Percentiles rank a stretch among this genome's conserved stretches.
These are phyloP conservation scores for Metschnikowia vanudenii DNA, from an alignment of 805 yeast genomes.

Conservation along the genomic window DNA sequence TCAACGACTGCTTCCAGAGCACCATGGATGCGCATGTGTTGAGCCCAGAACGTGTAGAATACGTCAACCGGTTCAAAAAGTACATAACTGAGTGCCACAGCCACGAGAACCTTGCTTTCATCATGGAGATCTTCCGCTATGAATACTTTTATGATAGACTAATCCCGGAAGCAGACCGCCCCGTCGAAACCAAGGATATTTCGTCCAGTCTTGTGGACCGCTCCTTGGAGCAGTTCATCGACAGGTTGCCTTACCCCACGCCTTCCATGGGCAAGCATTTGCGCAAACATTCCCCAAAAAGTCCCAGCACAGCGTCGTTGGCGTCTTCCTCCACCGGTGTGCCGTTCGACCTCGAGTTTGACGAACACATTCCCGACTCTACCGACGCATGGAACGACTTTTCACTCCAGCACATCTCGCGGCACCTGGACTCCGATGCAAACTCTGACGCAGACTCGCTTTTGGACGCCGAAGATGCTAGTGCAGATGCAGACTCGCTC, in stretches of 20 bases:
- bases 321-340: conserved; percentile 6
- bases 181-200: conserved; percentile 5
- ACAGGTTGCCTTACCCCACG: conserved; percentile 16
- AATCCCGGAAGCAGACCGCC: conserved; percentile 12
- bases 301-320: conserved; percentile 9
- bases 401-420: conserved; percentile 10
- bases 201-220: conserved; percentile 14
- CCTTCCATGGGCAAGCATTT: conserved; percentile 7
- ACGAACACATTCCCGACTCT: conserved; percentile 21
- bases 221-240: conserved; percentile 16
- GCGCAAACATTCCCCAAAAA: conserved; percentile 6
- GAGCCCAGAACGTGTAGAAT: conserved; percentile 14
- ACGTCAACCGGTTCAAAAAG: conserved; percentile 30
- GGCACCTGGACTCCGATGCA: conserved; percentile 14
- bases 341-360: conserved; percentile 24
- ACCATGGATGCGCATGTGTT: conserved; percentile 23
- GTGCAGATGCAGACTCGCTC: conserved; percentile 3
- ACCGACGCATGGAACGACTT: conserved; percentile 23
- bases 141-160: conserved; percentile 41
- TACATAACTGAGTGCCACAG: conserved; percentile 42
- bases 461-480: neutral
- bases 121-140: conserved; percentile 46
- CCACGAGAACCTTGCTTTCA: conserved; percentile 45
- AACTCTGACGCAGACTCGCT: neutral
- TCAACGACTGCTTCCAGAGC: conserved; percentile 32